phyloP scores from a whole-genome alignment of 2,329 filamentous ascomycete genomes.

The Tetracladium maxilliforme region DNA sequence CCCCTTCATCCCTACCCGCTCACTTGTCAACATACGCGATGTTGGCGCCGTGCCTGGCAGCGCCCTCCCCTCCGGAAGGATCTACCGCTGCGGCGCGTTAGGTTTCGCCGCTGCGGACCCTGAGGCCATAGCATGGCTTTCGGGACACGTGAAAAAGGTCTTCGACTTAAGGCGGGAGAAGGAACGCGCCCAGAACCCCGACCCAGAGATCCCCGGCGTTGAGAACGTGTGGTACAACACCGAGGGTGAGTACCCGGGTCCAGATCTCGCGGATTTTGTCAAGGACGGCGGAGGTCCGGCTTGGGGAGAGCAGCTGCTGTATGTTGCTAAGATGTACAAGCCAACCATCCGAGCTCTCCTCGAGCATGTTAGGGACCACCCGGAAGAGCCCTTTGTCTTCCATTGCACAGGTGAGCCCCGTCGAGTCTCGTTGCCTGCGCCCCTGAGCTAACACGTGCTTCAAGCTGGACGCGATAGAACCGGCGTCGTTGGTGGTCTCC shows the following conservation, averaged over 20 bases:
- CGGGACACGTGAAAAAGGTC: slow-evolving; percentile 16
- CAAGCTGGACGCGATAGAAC: slow-evolving; percentile 39
- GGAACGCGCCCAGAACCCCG: slow-evolving; percentile 26
- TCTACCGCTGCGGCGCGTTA: slow-evolving; percentile 33
- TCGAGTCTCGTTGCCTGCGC: not conserved
- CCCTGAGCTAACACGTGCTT: not conserved
- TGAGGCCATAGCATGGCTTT: too few species aligned
- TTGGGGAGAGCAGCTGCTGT: slow-evolving; percentile 30
- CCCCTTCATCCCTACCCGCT: slow-evolving; percentile 29
- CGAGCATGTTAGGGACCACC: slow-evolving; percentile 29
- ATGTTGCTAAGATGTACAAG: slow-evolving; percentile 25
- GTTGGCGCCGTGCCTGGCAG: slow-evolving; percentile 27
- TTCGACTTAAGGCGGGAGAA: slow-evolving; percentile 33
- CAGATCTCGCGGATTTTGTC: slow-evolving; percentile 25
- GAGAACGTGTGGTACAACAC: slow-evolving; percentile 27
- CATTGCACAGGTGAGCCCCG: slow-evolving; percentile 35
- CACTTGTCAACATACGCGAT: slow-evolving; percentile 37
- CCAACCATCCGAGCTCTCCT: slow-evolving; percentile 27
- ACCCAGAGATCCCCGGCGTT: slow-evolving; percentile 27
- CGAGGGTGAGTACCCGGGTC: slow-evolving; percentile 17
- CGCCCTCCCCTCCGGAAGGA: slow-evolving; percentile 22
- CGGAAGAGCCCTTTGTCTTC: slow-evolving; percentile 28
- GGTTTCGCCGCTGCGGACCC: too few species aligned
- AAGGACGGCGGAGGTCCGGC: slow-evolving; percentile 26
- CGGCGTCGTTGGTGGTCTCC: slow-evolving; percentile 31